phyloP scores from a whole-genome alignment of 2,329 filamentous ascomycete genomes.

The Lojkania enalia region DNA sequence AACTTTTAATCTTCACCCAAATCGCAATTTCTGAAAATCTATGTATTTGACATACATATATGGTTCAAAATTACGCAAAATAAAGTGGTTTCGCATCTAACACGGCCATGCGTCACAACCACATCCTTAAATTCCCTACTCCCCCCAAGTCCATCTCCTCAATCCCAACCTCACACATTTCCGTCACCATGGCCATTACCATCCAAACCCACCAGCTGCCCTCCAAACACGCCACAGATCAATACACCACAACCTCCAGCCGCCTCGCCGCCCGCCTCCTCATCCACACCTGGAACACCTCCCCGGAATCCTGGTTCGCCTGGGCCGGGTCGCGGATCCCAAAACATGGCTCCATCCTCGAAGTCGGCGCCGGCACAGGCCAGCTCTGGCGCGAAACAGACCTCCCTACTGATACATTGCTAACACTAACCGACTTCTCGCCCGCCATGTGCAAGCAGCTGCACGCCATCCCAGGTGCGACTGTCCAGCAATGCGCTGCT shows the following conservation, averaged over 20 bases:
- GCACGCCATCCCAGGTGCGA: conserved; percentile 6
- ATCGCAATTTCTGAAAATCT: too few relatives aligned
- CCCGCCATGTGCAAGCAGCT: conserved; percentile 19
- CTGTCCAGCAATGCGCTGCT: conserved; percentile 12
- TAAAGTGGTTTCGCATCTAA: too few relatives aligned
- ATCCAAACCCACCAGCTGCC: background rate
- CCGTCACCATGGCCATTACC: conserved; percentile 11
- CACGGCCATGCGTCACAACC: too few relatives aligned
- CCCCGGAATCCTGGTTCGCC: conserved; percentile 14
- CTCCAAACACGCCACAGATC: conserved; percentile 12
- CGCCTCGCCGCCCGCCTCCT: conserved; percentile 15
- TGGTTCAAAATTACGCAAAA: too few relatives aligned
- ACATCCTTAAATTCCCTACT: too few relatives aligned
- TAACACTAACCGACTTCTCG: conserved; percentile 19
- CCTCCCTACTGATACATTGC: conserved; percentile 1
- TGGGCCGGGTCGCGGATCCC: conserved; percentile 12
- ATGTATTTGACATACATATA: too few relatives aligned
- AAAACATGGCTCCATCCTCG: conserved; percentile 12
- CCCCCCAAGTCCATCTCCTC: too few relatives aligned
- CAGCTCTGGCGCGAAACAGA: conserved; percentile 17
- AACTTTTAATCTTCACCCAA: too few relatives aligned
- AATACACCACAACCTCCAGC: conserved; percentile 15
- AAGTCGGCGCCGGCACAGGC: conserved; percentile 20
- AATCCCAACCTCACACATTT: too few relatives aligned
- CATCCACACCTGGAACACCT: conserved; percentile 17